These are phyloP conservation scores for Hysterium pulicare DNA, from an alignment of 2,329 filamentous ascomycete genomes.

Conservation along the genomic window DNA sequence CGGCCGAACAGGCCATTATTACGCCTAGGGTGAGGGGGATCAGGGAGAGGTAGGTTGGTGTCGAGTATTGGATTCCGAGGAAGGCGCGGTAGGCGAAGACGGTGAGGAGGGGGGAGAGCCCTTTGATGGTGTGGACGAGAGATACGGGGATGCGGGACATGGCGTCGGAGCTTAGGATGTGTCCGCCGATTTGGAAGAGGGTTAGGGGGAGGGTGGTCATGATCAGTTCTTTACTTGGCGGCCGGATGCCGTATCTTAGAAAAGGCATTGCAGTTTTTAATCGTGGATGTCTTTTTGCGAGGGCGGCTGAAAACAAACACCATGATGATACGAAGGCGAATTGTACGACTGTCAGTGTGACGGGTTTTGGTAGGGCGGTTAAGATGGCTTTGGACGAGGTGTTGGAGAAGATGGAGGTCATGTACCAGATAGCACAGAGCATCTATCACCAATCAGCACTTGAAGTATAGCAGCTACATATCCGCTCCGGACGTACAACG, in stretches of 20 bases:
- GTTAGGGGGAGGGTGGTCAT: constrained; percentile 86
- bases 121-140: constrained; percentile 97
- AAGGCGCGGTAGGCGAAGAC: constrained; percentile 88
- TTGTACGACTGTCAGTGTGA: constrained; percentile 87
- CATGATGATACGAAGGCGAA: constrained; percentile 89
- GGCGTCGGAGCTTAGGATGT: constrained; percentile 89
- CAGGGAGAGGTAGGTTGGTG: constrained; percentile 69
- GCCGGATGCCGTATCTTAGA: constrained; percentile 77
- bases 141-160: constrained; percentile 95
- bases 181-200: constrained; percentile 87
- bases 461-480: neutral
- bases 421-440: constrained; percentile 89
- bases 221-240: constrained; percentile 77
- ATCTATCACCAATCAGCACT: constrained; percentile 50
- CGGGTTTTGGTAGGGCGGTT: constrained; percentile 83
- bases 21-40: constrained; percentile 93
- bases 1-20: constrained; percentile 90
- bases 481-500: constrained; percentile 70
- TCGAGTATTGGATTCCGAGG: constrained; percentile 83
- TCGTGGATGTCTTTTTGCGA: constrained; percentile 68
- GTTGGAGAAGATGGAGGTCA: constrained; percentile 92
- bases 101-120: constrained; percentile 90
- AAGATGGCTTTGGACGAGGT: constrained; percentile 97
- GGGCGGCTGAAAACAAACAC: constrained; percentile 75
- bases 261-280: constrained; percentile 72